Conservation (phyloP, 2,329 filamentous ascomycete genomes). For the Phyllosticta citrichinensis region DNA sequence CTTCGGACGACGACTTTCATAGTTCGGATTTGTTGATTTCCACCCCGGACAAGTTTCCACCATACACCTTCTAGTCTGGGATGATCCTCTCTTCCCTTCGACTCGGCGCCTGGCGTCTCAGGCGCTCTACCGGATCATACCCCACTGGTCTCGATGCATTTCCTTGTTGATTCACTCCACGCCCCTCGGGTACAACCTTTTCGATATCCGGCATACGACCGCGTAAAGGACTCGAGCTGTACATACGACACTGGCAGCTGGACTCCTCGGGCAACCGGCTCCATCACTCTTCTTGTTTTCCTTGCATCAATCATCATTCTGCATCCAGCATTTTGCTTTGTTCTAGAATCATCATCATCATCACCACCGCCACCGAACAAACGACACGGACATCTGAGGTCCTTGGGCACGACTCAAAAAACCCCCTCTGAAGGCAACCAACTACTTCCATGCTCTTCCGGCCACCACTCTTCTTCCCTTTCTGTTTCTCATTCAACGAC, state of each 20-base stretch:
- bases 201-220: not conserved
- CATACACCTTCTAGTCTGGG: conserved; percentile 7
- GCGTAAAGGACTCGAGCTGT: not conserved
- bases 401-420: not conserved
- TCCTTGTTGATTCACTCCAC: conserved; percentile 5
- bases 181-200: not conserved
- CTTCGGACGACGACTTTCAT: conserved; percentile 11
- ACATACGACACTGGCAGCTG: conserved; percentile 2
- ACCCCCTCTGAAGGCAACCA: not conserved
- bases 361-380: not conserved
- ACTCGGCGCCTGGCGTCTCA: not conserved
- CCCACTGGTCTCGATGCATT: conserved; percentile 7
- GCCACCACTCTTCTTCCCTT: not conserved
- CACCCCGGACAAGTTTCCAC: not conserved
- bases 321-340: not conserved
- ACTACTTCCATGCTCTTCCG: not conserved
- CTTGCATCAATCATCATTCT: not conserved
- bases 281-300: not conserved
- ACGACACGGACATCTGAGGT: not conserved
- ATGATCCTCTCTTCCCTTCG: conserved; percentile 11
- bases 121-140: conserved; percentile 8
- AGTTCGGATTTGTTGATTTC: not conserved
- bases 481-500: not conserved
- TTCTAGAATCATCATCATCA: not conserved
- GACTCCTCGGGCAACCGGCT: not conserved